Conservation (phyloP, 495 filamentous ascomycete species). For the Neurospora sp. region DNA sequence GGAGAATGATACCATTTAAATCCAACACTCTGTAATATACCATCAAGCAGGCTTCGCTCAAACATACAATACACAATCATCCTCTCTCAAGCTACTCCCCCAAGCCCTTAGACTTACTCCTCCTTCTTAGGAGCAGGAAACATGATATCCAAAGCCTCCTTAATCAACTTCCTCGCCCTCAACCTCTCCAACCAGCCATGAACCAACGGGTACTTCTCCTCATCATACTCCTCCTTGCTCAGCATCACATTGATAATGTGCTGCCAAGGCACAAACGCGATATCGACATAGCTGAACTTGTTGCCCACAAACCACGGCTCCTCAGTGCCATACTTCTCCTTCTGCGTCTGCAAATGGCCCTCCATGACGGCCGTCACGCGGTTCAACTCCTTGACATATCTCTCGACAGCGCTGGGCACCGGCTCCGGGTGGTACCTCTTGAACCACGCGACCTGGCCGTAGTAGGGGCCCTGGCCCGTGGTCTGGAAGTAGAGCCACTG, state of each 20-base stretch:
- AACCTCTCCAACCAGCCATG: slow-evolving; percentile 29
- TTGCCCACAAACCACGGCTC: slow-evolving; percentile 47
- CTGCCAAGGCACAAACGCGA: slow-evolving; percentile 52
- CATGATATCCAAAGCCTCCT: slow-evolving; percentile 26
- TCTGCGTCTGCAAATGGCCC: slow-evolving; percentile 34
- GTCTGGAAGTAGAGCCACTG: slow-evolving; percentile 62
- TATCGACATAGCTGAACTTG: slow-evolving; percentile 48
- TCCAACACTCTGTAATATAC: neutral
- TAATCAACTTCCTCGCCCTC: slow-evolving; percentile 26
- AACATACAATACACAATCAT: neutral
- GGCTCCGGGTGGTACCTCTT: slow-evolving; percentile 44
- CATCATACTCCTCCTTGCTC: slow-evolving; percentile 7
- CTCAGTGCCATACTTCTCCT: slow-evolving; percentile 13
- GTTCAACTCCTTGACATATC: slow-evolving; percentile 50
- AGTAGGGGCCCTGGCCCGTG: slow-evolving; percentile 63
- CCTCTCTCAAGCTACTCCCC: neutral
- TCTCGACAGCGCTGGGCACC: slow-evolving; percentile 45
- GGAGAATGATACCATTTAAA: neutral
- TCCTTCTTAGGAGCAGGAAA: slow-evolving; percentile 32
- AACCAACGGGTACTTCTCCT: slow-evolving; percentile 22
- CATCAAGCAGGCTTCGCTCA: neutral
- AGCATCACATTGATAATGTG: slow-evolving; percentile 9
- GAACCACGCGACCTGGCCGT: slow-evolving; percentile 45
- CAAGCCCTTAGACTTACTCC: slow-evolving; percentile 40
- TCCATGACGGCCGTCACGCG: slow-evolving; percentile 53